phyloP scores from a whole-genome alignment of 148 eudicot species.

The Persicaria tinctoria region DNA sequence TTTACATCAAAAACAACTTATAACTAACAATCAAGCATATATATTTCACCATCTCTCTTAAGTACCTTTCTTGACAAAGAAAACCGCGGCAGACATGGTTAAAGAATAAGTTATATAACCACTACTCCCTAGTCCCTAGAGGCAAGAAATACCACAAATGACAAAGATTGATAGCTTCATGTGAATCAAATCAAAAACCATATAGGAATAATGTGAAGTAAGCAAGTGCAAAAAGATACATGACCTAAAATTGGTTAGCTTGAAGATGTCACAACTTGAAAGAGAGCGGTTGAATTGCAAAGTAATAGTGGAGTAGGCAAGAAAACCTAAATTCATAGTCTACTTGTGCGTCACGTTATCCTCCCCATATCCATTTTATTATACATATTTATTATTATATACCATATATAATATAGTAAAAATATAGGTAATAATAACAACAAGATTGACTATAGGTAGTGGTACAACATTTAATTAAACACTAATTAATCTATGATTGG shows the following conservation, averaged over 20 bases:
- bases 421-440: background rate
- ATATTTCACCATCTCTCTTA: background rate
- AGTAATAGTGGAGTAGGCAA: conserved; percentile 11
- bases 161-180: conserved; percentile 3
- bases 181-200: background rate
- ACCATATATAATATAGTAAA: background rate
- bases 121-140: background rate
- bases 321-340: background rate
- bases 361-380: background rate
- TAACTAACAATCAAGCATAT: background rate
- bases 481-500: background rate
- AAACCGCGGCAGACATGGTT: background rate
- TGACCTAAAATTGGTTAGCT: background rate
- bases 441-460: background rate
- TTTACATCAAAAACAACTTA: too few relatives aligned
- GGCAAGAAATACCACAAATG: background rate
- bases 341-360: conserved; percentile 3
- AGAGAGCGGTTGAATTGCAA: background rate
- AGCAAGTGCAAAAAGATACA: background rate
- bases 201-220: conserved; percentile 10
- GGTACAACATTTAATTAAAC: background rate
- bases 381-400: too few relatives aligned
- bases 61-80: background rate
- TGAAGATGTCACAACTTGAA: background rate
- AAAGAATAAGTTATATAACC: background rate